These are phyloP conservation scores for Basidioascus undulatus DNA, from an alignment of 768 basidiomycete species.

Conservation along the genomic window DNA sequence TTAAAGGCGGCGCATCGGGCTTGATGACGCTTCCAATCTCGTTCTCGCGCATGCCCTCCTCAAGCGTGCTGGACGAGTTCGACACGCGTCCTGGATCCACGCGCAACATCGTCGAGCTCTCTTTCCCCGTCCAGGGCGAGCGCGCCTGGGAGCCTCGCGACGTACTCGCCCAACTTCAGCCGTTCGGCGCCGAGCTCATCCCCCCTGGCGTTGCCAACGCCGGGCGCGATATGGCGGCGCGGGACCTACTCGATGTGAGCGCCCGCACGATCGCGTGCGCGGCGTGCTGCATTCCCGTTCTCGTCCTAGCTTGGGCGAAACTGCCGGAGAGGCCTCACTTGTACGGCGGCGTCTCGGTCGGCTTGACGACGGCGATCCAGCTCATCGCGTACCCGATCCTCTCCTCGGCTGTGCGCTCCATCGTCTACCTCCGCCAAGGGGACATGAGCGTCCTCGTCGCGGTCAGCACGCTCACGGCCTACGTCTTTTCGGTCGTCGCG, in stretches of 20 bases:
- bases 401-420: constrained; percentile 18
- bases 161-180: no score
- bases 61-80: no score
- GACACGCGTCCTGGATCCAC: no score
- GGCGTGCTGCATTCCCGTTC: constrained; percentile 22
- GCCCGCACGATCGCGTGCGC: constrained; percentile 17
- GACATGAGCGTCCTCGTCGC: constrained; percentile 23
- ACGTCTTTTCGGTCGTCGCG: constrained; percentile 22
- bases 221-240: no score
- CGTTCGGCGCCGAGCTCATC: no score
- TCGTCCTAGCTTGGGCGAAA: constrained; percentile 24
- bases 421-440: constrained; percentile 19
- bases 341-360: constrained; percentile 21
- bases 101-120: no score
- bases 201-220: no score
- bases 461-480: constrained; percentile 22
- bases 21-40: no score
- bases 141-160: no score
- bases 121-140: no score
- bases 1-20: no score
- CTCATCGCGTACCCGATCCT: constrained; percentile 20
- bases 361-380: constrained; percentile 23
- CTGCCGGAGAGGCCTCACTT: constrained; percentile 17
- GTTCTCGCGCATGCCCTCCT: no score
- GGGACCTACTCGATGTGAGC: constrained; percentile 17